Evolutionary conservation across 352 stramenopile genomes (phyloP).

Genomic region (Globisporangium splendens): DNA sequence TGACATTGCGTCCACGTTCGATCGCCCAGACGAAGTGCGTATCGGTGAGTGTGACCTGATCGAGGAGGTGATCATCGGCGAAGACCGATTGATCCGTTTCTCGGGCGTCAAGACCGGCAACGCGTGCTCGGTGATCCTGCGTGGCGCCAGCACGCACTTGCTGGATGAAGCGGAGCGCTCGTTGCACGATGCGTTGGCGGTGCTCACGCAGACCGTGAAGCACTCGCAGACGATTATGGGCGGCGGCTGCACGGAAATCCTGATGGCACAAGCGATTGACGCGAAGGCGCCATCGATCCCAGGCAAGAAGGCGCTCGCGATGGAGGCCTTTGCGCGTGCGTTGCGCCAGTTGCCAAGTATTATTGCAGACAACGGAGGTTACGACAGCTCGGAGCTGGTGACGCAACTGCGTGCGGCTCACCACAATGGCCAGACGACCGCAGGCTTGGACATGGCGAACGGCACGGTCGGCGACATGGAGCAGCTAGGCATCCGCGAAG

Average conservation of each 20-base stretch:
- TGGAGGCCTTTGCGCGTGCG: conserved; percentile 96
- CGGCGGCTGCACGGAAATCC: conserved; percentile 95
- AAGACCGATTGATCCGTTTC: conserved; percentile 96
- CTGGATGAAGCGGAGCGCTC: conserved; percentile 99
- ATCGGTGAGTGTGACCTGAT: conserved; percentile 97
- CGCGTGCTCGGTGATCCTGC: conserved; percentile 94
- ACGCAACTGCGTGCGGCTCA: conserved; percentile 95
- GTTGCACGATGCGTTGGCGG: conserved; percentile 97
- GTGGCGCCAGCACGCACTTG: conserved; percentile 93
- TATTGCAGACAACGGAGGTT: conserved; percentile 99
- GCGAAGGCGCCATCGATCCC: conserved; percentile 89
- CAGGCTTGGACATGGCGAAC: conserved; percentile 97
- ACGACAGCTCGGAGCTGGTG: conserved; percentile 97
- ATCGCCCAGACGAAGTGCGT: conserved; percentile 94
- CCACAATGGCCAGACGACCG: conserved; percentile 86
- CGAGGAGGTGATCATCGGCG: conserved; percentile 99
- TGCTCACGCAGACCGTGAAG: conserved; percentile 97
- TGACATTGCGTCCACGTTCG: conserved; percentile 97
- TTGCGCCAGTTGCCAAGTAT: conserved; percentile 97
- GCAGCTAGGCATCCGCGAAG: conserved; percentile 96
- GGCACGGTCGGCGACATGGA: conserved; percentile 96
- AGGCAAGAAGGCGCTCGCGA: conserved; percentile 98
- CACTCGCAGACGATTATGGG: conserved; percentile 96
- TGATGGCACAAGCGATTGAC: conserved; percentile 94
- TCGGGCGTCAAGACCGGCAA: conserved; percentile 95